Percentiles rank a stretch among this genome's conserved stretches.
Conservation (phyloP, 257 asterid species). For the Euphrasia confusa region DNA sequence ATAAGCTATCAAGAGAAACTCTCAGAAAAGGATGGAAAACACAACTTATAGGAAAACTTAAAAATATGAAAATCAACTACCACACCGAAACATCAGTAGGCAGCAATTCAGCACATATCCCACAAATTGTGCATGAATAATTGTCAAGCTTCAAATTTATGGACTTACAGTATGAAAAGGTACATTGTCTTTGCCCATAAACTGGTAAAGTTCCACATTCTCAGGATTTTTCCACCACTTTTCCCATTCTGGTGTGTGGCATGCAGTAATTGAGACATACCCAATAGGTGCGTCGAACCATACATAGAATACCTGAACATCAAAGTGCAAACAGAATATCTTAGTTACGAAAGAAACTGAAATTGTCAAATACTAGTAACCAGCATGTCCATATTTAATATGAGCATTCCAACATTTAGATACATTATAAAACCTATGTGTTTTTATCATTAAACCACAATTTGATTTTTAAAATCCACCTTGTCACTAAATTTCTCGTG, state of each 20-base stretch:
- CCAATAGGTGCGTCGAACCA: constrained; percentile 99
- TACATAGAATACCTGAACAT: constrained; percentile 83
- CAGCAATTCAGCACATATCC: constrained; percentile 1
- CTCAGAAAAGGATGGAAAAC: constrained; percentile 11
- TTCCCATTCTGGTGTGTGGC: constrained; percentile 96
- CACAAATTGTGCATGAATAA: background rate
- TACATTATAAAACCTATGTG: background rate
- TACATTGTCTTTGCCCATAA: constrained; percentile 99
- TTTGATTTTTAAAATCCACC: constrained; percentile 38
- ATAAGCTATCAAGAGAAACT: background rate
- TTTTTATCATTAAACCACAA: constrained; percentile 14
- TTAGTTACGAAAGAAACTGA: constrained; percentile 4
- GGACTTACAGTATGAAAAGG: constrained; percentile 91
- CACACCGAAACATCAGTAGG: constrained; percentile 11
- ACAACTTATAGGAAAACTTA: constrained; percentile 6
- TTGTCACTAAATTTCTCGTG: constrained; percentile 72
- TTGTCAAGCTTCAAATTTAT: constrained; percentile 5
- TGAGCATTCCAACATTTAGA: constrained; percentile 12
- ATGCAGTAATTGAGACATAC: constrained; percentile 81
- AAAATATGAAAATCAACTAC: background rate
- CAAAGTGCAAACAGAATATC: constrained; percentile 21
- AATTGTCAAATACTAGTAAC: background rate
- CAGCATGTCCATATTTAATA: constrained; percentile 9
- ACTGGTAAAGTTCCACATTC: constrained; percentile 89
- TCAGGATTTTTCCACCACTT: constrained; percentile 99